Evolutionary conservation across 2,329 filamentous ascomycete species (phyloP).

Genomic region (Diaporthe australafricana): DNA sequence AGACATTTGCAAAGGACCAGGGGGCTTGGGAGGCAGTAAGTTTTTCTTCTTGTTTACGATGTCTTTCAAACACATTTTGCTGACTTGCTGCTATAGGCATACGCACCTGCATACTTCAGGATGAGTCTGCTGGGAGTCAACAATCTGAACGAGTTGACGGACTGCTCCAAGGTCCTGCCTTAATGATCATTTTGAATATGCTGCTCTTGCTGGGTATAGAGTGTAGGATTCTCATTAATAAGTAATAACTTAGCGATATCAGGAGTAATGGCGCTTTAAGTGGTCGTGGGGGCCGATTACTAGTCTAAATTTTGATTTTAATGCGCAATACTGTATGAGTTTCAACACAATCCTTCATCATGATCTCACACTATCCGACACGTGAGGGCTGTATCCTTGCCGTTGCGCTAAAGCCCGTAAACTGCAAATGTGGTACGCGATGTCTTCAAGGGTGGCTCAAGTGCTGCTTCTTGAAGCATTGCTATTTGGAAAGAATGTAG

Average conservation of each 20-base stretch:
- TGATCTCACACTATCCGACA: background rate
- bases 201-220: background rate
- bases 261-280: background rate
- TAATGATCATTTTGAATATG: slow-evolving; percentile 41
- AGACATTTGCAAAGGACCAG: slow-evolving; percentile 52
- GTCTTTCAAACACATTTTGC: background rate
- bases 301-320: background rate
- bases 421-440: no score
- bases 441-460: no score
- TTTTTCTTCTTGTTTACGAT: background rate
- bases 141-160: slow-evolving; percentile 66
- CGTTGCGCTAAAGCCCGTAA: background rate
- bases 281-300: background rate
- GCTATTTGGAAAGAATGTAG: background rate
- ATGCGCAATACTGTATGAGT: background rate
- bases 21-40: slow-evolving; percentile 54
- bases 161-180: slow-evolving; percentile 63
- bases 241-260: background rate
- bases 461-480: background rate
- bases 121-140: slow-evolving; percentile 66
- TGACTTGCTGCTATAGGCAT: slow-evolving; percentile 50
- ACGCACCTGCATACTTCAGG: slow-evolving; percentile 64
- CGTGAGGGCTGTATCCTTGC: no score
- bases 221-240: no score
- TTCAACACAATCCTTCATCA: background rate